These are phyloP conservation scores for Eimeria acervulina DNA, from an alignment of 169 alveolate genomes.

Conservation along the genomic window DNA sequence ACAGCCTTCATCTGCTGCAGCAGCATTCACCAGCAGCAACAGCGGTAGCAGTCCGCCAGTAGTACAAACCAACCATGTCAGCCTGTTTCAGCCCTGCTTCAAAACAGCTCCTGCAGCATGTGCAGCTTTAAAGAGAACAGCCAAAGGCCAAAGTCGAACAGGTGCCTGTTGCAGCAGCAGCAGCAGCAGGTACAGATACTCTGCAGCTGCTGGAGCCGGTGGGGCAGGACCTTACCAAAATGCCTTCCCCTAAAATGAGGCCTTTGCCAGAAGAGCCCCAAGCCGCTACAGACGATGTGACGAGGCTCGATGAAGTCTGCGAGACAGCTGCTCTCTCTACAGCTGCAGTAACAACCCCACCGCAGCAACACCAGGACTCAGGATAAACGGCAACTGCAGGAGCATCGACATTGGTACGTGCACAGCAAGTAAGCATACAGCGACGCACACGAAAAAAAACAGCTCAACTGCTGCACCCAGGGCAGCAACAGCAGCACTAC, in stretches of 20 bases:
- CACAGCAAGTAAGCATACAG: neutral
- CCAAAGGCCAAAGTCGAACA: neutral
- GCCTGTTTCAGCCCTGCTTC: neutral
- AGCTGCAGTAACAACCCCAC: conserved; percentile 60
- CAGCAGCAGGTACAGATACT: neutral
- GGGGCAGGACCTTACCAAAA: conserved; percentile 33
- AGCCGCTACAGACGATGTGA: conserved; percentile 61
- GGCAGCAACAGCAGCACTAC: conserved; percentile 64
- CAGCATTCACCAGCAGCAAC: neutral
- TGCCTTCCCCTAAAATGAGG: conserved; percentile 58
- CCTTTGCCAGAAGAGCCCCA: conserved; percentile 71
- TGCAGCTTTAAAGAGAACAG: neutral
- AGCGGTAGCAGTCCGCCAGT: neutral
- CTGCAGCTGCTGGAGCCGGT: neutral
- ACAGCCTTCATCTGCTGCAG: conserved; percentile 17
- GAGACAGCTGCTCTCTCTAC: conserved; percentile 15
- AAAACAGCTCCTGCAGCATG: neutral
- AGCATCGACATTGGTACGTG: neutral
- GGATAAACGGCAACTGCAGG: neutral
- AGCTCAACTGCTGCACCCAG: neutral
- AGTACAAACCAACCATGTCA: neutral
- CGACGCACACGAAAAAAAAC: neutral
- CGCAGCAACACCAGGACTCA: neutral
- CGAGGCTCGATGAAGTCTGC: conserved; percentile 82
- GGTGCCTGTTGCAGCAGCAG: conserved; percentile 11